phyloP scores from a whole-genome alignment of 139 green algal species.

The Ulvella scutata region DNA sequence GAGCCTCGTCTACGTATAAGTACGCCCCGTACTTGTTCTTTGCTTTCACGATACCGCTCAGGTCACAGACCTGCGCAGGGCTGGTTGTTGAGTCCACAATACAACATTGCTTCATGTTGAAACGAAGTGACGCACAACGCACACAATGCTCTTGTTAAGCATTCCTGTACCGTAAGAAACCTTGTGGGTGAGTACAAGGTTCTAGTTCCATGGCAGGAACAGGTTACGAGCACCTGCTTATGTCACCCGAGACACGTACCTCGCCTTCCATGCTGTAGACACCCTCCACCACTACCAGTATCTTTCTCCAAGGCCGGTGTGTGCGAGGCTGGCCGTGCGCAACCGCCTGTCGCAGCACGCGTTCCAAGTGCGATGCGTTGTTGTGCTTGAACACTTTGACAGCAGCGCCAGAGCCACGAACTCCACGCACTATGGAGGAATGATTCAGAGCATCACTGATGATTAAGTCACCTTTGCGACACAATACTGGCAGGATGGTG shows the following conservation, averaged over 20 bases:
- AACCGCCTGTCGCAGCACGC: conserved; percentile 63
- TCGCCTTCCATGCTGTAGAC: conserved; percentile 99
- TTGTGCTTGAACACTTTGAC: conserved; percentile 87
- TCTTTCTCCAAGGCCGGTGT: conserved; percentile 85
- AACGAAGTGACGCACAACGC: no score
- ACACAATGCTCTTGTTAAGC: no score
- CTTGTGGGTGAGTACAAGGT: no score
- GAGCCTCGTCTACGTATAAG: conserved; percentile 98
- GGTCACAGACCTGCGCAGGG: conserved; percentile 30
- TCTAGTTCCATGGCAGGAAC: no score
- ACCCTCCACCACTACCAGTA: conserved; percentile 93
- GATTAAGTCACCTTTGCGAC: conserved; percentile 62
- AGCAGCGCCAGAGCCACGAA: conserved; percentile 58
- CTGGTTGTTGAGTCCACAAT: no score
- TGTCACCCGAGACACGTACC: background rate
- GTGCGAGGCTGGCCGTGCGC: conserved; percentile 84
- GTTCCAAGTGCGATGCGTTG: conserved; percentile 71
- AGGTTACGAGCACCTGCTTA: no score
- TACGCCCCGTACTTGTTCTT: conserved; percentile 81
- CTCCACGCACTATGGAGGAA: conserved; percentile 83
- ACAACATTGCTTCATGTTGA: no score
- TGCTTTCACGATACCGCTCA: conserved; percentile 76
- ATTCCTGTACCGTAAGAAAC: no score
- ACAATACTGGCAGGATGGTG: conserved; percentile 69
- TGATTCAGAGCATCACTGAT: conserved; percentile 95